A percentile compares a stretch with the other conserved stretches of the same genome.
These are phyloP conservation scores for Davidsoniella virescens DNA, from an alignment of 2,329 filamentous ascomycete species.

Conservation along the genomic window DNA sequence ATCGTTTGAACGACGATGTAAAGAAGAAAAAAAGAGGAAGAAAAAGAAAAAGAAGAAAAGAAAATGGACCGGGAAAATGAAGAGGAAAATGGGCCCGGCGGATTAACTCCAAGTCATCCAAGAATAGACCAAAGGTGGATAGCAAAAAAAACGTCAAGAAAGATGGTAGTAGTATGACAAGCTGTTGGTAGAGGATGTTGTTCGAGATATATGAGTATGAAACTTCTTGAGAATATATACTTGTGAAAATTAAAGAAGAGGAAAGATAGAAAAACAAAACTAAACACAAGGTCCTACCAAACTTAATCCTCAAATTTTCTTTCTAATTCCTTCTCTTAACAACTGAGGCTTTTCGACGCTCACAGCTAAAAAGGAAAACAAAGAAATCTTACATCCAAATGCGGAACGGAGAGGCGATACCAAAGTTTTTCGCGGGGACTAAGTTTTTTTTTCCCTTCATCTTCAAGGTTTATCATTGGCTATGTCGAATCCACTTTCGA, in stretches of 20 bases:
- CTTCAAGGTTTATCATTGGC: no score
- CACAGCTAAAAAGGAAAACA: background rate
- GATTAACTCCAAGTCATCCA: background rate
- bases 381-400: background rate
- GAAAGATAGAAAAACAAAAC: background rate
- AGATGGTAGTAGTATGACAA: background rate
- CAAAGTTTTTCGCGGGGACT: background rate
- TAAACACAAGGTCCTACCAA: background rate
- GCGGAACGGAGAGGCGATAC: background rate
- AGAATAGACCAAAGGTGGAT: background rate
- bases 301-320: background rate
- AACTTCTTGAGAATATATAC: background rate
- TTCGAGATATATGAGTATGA: background rate
- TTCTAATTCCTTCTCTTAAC: no score
- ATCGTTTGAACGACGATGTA: conserved; percentile 1
- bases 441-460: no score
- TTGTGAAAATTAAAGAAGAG: background rate
- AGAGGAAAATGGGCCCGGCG: background rate
- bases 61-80: conserved; percentile 3
- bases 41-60: background rate
- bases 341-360: background rate
- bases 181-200: no score
- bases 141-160: background rate
- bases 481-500: no score
- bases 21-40: background rate